phyloP scores from a whole-genome alignment of 1,284 basidiomycete genomes.

The Lignosus rhinocerotis region DNA sequence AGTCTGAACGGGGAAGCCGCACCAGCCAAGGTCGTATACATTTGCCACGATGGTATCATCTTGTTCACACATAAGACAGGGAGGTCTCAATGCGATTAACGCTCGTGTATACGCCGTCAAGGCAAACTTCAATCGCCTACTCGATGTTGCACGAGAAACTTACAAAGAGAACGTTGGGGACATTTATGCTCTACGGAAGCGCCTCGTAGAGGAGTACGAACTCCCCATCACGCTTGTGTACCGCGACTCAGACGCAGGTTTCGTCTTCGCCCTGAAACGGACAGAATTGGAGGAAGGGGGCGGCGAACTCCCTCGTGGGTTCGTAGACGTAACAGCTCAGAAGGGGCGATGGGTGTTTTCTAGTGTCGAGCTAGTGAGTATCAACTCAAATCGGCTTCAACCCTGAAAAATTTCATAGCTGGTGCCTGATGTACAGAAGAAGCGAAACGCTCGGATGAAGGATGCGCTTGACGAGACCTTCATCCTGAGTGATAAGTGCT shows the following conservation, averaged over 20 bases:
- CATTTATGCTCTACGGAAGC: constrained; percentile 67
- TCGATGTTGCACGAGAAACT: constrained; percentile 92
- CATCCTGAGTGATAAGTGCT: constrained; percentile 75
- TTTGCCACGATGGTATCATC: constrained; percentile 28
- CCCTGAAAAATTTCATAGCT: neutral
- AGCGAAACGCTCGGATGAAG: constrained; percentile 81
- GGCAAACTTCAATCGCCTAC: constrained; percentile 76
- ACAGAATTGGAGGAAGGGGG: constrained; percentile 45
- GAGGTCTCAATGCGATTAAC: constrained; percentile 69
- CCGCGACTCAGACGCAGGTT: constrained; percentile 68
- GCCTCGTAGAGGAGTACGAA: constrained; percentile 58
- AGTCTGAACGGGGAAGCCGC: constrained; percentile 74
- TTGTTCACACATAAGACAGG: constrained; percentile 39
- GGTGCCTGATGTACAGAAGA: constrained; percentile 52
- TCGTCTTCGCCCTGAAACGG: constrained; percentile 71
- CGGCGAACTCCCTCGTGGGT: constrained; percentile 65
- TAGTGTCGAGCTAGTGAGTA: constrained; percentile 74
- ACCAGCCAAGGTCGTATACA: constrained; percentile 51
- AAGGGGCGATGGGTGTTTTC: constrained; percentile 77
- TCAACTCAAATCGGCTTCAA: neutral
- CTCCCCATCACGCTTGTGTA: constrained; percentile 68
- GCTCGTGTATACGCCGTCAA: constrained; percentile 84
- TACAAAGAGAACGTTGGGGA: constrained; percentile 90
- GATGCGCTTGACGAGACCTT: constrained; percentile 83
- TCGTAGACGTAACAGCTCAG: constrained; percentile 67